Evolutionary conservation across 2,329 filamentous ascomycete genomes (phyloP), one percentile per base, ranked within the genome.

Genomic region (Colletotrichum lini): DNA sequence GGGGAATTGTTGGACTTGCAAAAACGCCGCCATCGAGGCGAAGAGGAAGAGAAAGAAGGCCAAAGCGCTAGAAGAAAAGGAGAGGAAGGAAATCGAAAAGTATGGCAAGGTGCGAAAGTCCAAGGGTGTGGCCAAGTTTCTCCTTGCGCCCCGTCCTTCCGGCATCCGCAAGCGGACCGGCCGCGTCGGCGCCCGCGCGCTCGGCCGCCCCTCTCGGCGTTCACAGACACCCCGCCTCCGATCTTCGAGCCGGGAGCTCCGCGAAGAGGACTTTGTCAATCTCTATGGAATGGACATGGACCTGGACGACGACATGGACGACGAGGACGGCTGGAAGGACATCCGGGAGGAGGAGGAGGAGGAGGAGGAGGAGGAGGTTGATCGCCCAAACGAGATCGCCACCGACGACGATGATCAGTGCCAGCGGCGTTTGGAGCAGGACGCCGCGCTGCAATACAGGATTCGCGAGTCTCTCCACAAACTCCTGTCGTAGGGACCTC

Each of bases 151-250:
- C 18, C 53, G 30, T 2, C 50, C 65, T 18, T 50, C 16, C 40
- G 50, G 58, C 16, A 38, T 67, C 12, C 50, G 50, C 42, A 67
- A 67, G 58, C 57, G 65, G 4, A 42, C 30, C 40, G 49, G 58
- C 42, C 58, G 42, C 57, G 49, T 54, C 21, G 57, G 49, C 49
- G 7, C 26, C 40, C 57, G 50, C 42, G 50, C 35, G 38, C 30
- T n/a, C 2, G 44, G 45, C 16, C 45, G 47, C 40, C 10, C 7
- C 13, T 40, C 26, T 2, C 38, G 8, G 12, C 23, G 63, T 6
- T 50, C 35, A 10, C 42, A 18, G 2, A 53, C n/a, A 4, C 21
- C 21, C 40, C 30, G 8, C 12, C 16, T 9, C 18, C 49, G 23
- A 8, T 42, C 7, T n/a, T 13, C 38, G 3, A 21, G 35, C 40